Evolutionary conservation across 2,329 filamentous ascomycete genomes (phyloP), one percentile per base, ranked within the genome.

Genomic region (Cladobotryum protrusum): DNA sequence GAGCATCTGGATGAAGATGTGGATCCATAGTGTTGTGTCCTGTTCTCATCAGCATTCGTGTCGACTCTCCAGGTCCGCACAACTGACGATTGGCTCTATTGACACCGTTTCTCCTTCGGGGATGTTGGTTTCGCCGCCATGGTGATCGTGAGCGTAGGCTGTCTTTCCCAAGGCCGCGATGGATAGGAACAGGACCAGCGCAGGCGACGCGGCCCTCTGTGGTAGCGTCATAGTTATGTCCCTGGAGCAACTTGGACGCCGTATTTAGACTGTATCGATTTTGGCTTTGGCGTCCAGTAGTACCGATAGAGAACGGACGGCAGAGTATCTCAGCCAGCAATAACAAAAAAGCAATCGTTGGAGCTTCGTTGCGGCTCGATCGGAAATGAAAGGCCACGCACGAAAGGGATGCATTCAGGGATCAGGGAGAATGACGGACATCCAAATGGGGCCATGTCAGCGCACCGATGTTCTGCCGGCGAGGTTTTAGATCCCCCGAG

Each of bases 21-120:
- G 93, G 59, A 86, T 77, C 93, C 93, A 99, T 81, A 99, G 70
- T 61, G 83, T 89, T 39, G 84, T 78, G 67, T 97, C 93, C 79
- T 57, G 42, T 19, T 39, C 35, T 18, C 29, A 59, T 77, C 54
- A 77, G 66, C 54, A 40, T 46, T 6, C 8, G 3, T 29, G 4
- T 45, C 6, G 3, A n/a, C n/a, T 12, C 33, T 14, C n/a, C 8
- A 2, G 24, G 24, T 29, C 15, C 9, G 32, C 32, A 24, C 18
- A 19, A 68, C 82, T 52, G 74, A 88, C 85, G 59, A 92, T 78
- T 1, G 88, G 87, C 33, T 92, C 87, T 42, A 68, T 62, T n/a
- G 86, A 88, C 60, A 88, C 72, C 29, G 79, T 76, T 57, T 83
- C 70, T 59, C 87, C 88, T 57, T 87, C 83, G 14, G 82, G 79